These are phyloP conservation scores for Diaporthe australafricana DNA, from an alignment of 2,329 filamentous ascomycete species.

Conservation along the genomic window DNA sequence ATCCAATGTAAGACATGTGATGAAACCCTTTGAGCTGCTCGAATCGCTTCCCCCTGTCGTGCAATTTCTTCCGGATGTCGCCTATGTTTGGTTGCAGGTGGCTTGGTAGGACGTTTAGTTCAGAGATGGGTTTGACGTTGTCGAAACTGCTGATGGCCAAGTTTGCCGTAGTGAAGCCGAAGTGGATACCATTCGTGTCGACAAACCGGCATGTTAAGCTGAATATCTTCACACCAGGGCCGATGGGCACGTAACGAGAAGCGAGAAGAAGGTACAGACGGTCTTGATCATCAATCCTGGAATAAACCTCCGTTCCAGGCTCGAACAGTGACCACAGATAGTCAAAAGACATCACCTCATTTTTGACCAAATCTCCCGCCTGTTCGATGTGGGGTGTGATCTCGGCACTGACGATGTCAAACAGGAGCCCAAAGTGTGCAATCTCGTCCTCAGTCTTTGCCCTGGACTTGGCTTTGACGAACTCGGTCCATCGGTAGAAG, in stretches of 20 bases:
- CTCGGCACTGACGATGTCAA: background rate
- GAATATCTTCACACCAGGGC: background rate
- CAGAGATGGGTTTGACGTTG: constrained; percentile 41
- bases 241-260: background rate
- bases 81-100: constrained; percentile 30
- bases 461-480: background rate
- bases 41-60: background rate
- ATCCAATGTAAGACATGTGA: background rate
- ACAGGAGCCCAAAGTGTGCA: background rate
- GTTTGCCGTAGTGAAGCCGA: constrained; percentile 42
- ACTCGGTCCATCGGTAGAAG: constrained; percentile 14
- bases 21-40: background rate
- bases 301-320: background rate
- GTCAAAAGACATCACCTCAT: constrained; percentile 5
- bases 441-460: background rate
- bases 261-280: background rate
- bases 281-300: background rate
- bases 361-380: background rate
- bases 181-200: constrained; percentile 49
- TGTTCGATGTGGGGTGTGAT: constrained; percentile 12
- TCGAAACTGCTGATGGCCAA: constrained; percentile 44
- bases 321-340: constrained; percentile 1
- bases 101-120: constrained; percentile 45
- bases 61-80: background rate
- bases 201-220: constrained; percentile 39